phyloP scores from a whole-genome alignment of 2,329 filamentous ascomycete species.

The Colletotrichum salicis region DNA sequence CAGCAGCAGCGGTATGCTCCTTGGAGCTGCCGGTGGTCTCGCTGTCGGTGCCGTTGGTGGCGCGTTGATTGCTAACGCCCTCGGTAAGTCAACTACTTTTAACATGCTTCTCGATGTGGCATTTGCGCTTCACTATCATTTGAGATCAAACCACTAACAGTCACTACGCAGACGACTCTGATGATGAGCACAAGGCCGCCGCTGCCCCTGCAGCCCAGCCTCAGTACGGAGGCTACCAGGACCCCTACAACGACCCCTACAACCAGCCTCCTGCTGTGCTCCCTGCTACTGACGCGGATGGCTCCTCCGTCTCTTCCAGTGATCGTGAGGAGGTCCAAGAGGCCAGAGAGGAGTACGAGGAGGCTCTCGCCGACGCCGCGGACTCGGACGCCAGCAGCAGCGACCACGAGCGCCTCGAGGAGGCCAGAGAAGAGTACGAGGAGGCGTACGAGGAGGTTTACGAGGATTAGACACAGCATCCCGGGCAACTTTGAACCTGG shows the following conservation, averaged over 20 bases:
- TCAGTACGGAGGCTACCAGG: constrained; percentile 34
- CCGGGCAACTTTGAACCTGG: background rate
- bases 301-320: constrained; percentile 53
- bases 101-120: background rate
- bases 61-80: constrained; percentile 66
- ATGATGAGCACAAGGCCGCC: constrained; percentile 33
- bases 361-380: constrained; percentile 50
- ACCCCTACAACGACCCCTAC: constrained; percentile 29
- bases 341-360: constrained; percentile 56
- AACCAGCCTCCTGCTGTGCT: constrained; percentile 48
- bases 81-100: constrained; percentile 54
- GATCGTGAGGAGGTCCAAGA: constrained; percentile 55
- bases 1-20: constrained; percentile 64
- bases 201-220: constrained; percentile 29
- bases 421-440: constrained; percentile 61
- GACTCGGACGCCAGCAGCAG: constrained; percentile 61
- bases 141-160: background rate
- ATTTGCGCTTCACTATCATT: background rate
- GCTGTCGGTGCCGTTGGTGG: constrained; percentile 68
- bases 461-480: constrained; percentile 35
- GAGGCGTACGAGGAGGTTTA: constrained; percentile 61
- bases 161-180: constrained; percentile 29
- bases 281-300: constrained; percentile 52
- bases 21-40: constrained; percentile 69
- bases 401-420: constrained; percentile 62